Evolutionary conservation across 441 rosid species (phyloP), one percentile per base, ranked within the genome.

Genomic region (Gossypium schwendimanii): DNA sequence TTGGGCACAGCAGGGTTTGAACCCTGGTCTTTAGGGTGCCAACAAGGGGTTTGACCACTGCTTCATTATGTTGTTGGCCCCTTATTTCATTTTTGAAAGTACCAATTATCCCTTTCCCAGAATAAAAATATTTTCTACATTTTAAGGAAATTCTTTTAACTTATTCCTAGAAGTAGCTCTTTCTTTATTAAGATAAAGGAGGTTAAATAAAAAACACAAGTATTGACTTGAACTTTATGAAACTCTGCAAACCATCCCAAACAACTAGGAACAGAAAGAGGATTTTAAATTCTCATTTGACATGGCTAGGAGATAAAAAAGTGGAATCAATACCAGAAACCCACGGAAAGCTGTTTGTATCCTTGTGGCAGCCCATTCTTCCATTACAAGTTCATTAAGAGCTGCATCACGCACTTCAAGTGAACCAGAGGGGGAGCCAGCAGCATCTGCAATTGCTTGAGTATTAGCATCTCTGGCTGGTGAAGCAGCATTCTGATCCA

Each of bases 331-430:
- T 85, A 95, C 99, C 99, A 95, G 78, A 84, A 95, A 95, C 71
- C 96, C 95, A 63, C 99, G 92, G 75, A 89, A 95, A 61, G 96
- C 89, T 39, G 99, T 91, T 81, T 95, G 99, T 57, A 95, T 91
- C 65, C 88, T 85, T 26, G 87, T 89, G 41, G 98, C 94, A 69
- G 98, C 97, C 81, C 73, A 79, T 77, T 90, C 86, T 80, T 87
- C 93, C 77, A 77, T 82, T 59, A 64, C 53, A 49, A 47, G 71
- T 75, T 81, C 87, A 83, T 75, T 75, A 28, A 65, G 76, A 77
- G 73, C 77, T n/a, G 74, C 70, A 76, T 79, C 87, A 74, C 84
- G 83, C 55, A 81, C 81, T 73, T 88, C 87, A 68, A 75, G 72
- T 36, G 95, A 84, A 81, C 81, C 81, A 21, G 86, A 83, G 77